phyloP scores from a whole-genome alignment of 371 early-diverging fungal species.

The Chytridiales sp. region DNA sequence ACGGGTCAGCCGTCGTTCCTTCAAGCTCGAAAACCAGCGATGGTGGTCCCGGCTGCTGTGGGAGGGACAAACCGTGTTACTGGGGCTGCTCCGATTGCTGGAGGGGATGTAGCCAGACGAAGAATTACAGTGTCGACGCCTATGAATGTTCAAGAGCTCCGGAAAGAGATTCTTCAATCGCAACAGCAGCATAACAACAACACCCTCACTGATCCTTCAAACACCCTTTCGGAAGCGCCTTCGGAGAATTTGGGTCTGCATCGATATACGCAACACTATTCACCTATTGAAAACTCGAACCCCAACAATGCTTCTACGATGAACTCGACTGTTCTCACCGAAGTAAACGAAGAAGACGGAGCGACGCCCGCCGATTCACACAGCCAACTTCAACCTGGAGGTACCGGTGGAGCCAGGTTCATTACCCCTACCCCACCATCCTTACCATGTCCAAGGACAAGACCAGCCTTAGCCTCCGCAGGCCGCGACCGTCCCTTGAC shows the following conservation, averaged over 20 bases:
- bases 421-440: conserved; percentile 7
- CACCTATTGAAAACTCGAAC: too few species aligned
- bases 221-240: too few species aligned
- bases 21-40: too few species aligned
- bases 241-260: too few species aligned
- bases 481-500: conserved; percentile 32
- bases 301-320: conserved; percentile 20
- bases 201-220: background rate
- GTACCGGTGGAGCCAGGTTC: background rate
- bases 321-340: conserved; percentile 5
- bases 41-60: too few species aligned
- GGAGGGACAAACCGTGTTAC: background rate
- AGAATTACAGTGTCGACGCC: conserved; percentile 39
- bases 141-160: conserved; percentile 30
- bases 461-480: conserved; percentile 8
- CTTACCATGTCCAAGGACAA: conserved; percentile 12
- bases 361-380: background rate
- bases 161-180: conserved; percentile 35
- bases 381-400: too few species aligned
- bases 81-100: background rate
- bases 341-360: conserved; percentile 8
- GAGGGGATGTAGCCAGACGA: conserved; percentile 5
- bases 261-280: too few species aligned
- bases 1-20: too few species aligned
- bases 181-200: too few species aligned